Evolutionary conservation across 768 basidiomycete genomes (phyloP), one percentile per base, ranked within the genome.

Genomic region (Trametes coccinea): DNA sequence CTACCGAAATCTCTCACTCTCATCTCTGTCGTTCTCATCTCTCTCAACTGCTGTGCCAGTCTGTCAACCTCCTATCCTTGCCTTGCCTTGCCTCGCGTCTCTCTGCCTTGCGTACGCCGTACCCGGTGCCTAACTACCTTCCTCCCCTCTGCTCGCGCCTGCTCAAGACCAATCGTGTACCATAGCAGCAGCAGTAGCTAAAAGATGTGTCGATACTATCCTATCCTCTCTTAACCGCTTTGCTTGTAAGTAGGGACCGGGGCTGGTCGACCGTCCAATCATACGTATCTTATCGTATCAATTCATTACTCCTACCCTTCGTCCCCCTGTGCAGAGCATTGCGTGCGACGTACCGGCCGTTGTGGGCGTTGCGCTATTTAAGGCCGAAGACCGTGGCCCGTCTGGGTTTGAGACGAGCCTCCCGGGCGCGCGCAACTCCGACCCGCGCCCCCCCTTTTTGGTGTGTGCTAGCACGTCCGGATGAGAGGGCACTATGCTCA

Each of bases 201-300:
- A 64, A 63, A 60, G 62, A 64, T 64, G 62, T 64, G 62, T 60
- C 62, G 59, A 60, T 60, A 60, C 58, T 59, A 64, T 64, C 50
- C 62, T 60, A 63, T 60, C 53, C 62, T 64, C 59, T 59, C 59
- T 45, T 64, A 64, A 59, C 52, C 44, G 27, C 45, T 33, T 46
- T 48, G 41, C 49, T 48, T 56, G 62, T 64, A 52, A 54, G 57
- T 56, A 60, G 57, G 56, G 62, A 63, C 48, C 40, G 58, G 62
- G 59, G 58, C 62, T 60, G 62, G 62, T 56, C 62, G 62, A 51
- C 58, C 54, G 62, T 60, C 62, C 62, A 52, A 40, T 64, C 44
- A 64, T 56, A 60, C 58, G 53, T 64, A 59, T 64, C 53, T 30
- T 64, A 64, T 63, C 57, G 44, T 53, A 58, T 59, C 62, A 57